Evolutionary conservation across 192 early-diverging fungal genomes (phyloP), one percentile per base, ranked within the genome.

Genomic region (Gigaspora rosea): DNA sequence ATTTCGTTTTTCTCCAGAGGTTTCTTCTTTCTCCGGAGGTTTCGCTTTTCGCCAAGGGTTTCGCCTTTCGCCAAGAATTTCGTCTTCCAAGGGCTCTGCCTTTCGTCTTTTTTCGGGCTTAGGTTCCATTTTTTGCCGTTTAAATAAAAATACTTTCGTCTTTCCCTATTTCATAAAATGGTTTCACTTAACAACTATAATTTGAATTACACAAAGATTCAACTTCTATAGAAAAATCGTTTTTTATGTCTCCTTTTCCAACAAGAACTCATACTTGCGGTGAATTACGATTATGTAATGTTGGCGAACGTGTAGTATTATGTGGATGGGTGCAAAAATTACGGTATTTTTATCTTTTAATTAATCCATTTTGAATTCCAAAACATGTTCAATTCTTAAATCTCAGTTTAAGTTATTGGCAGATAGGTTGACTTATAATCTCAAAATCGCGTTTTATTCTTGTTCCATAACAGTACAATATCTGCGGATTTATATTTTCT

Each of bases 251-350:
- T 56, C 68, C 49, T 87, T 82, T 66, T 66, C 88, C 88, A 22
- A 73, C 68, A 35, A 78, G 93, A 65, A 94, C 94, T 12, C 95
- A 96, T 80, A 89, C 84, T n/a, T 94, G 93, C 72, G 93, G 93
- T 15, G 87, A 92, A n/a, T 77, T 96, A n/a, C 68, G 80, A 58
- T 77, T 72, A 47, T 46, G 61, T 20, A 84, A 93, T 78, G 82
- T 88, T 50, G 92, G 90, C 18, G 82, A 93, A 77, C 51, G 77
- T 12, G 94, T 95, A 33, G 86, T 87, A 8, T 80, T 96, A 16
- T 89, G 86, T 78, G 95, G 95, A 6, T 96, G 95, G 95, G 90
- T 89, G 12, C 90, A 86, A 77, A 77, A 76, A 49, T 78, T 89
- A 32, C 86, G 88, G 88, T 88, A 82, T n/a, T 32, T 70, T 12